Conservation (phyloP, 2,329 filamentous ascomycete species). For the Claviceps pazoutovae region DNA sequence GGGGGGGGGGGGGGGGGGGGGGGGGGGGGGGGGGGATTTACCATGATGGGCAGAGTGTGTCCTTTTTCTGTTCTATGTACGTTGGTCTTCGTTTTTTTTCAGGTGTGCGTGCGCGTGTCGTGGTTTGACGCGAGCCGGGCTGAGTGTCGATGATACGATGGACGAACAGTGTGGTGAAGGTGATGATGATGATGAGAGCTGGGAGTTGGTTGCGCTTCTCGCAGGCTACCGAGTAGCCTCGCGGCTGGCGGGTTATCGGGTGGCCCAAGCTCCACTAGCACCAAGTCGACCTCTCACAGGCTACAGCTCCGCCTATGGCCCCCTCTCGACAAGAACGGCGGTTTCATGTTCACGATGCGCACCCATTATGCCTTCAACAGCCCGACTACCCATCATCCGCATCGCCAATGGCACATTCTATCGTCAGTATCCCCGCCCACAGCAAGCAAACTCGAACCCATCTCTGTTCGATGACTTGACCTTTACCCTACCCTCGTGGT, state of each 20-base stretch:
- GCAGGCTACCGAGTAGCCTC: conserved; percentile 17
- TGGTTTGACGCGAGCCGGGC: background rate
- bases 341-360: background rate
- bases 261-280: background rate
- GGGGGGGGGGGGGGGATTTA: conserved; percentile 9
- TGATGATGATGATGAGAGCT: conserved; percentile 1
- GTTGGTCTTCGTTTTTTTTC: background rate
- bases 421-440: conserved; percentile 50
- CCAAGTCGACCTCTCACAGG: too few relatives aligned
- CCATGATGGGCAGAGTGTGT: background rate
- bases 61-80: background rate
- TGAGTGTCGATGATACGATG: background rate
- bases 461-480: conserved; percentile 58
- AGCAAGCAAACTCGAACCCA: conserved; percentile 43
- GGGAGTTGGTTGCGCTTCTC: conserved; percentile 4
- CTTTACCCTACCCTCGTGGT: conserved; percentile 52
- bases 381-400: conserved; percentile 45
- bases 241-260: conserved; percentile 8
- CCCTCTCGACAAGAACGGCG: background rate
- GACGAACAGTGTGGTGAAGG: background rate
- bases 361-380: background rate
- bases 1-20: too few relatives aligned
- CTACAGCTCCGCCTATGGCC: too few relatives aligned
- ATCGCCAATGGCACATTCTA: conserved; percentile 77
- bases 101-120: background rate